These are phyloP conservation scores for Aspergillus sclerotialis DNA, from an alignment of 2,329 filamentous ascomycete genomes.

Conservation along the genomic window DNA sequence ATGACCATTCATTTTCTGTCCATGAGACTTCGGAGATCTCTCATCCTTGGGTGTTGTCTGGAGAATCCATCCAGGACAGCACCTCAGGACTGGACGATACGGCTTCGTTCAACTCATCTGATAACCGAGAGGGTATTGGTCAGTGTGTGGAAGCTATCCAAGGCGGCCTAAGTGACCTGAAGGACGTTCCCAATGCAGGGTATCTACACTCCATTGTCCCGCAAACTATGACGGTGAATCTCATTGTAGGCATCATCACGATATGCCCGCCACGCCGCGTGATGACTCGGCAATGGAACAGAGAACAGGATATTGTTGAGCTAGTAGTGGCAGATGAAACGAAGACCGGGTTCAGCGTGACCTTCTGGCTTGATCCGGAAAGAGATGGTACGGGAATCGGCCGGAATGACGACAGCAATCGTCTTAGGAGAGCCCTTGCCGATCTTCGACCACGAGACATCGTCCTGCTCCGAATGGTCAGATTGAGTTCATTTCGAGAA, in stretches of 20 bases:
- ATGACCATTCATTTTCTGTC: conserved; percentile 67
- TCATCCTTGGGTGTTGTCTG: conserved; percentile 12
- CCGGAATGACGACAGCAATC: conserved; percentile 16
- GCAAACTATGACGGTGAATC: conserved; percentile 72
- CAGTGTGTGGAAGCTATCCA: conserved; percentile 24
- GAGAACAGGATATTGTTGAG: conserved; percentile 61
- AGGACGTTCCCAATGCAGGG: conserved; percentile 60
- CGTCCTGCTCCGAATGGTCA: conserved; percentile 71
- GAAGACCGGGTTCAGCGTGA: conserved; percentile 68
- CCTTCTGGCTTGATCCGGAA: conserved; percentile 65
- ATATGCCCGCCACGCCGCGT: conserved; percentile 62
- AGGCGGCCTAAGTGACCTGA: conserved; percentile 55
- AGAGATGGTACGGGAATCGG: conserved; percentile 8
- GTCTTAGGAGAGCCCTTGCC: conserved; percentile 37
- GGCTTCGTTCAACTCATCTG: conserved; percentile 10
- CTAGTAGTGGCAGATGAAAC: conserved; percentile 81
- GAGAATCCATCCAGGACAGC: conserved; percentile 20
- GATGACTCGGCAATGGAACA: conserved; percentile 49
- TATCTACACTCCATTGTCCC: conserved; percentile 63
- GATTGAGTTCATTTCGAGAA: conserved; percentile 65
- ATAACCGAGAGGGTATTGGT: conserved; percentile 7
- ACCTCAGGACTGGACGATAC: conserved; percentile 13
- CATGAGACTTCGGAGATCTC: conserved; percentile 49
- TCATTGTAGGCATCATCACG: conserved; percentile 74
- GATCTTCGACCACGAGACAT: conserved; percentile 65